Conservation (phyloP, 1,284 basidiomycete genomes). For the Rhodotorula sp. region DNA sequence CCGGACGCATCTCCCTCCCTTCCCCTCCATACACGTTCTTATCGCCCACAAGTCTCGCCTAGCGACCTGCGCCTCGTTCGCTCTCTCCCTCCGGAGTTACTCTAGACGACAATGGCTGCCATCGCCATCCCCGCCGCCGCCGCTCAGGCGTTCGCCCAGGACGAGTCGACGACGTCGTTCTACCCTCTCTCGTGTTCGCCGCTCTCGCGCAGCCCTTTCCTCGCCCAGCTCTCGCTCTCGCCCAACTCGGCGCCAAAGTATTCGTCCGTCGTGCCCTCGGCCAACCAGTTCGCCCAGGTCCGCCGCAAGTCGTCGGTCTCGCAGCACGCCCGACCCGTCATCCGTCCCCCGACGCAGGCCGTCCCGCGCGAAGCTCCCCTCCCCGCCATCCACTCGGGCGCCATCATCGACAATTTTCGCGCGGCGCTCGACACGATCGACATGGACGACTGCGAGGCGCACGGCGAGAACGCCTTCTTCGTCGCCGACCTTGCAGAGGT, state of each 20-base stretch:
- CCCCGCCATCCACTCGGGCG: constrained; percentile 36
- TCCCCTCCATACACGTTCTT: neutral
- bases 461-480: constrained; percentile 93
- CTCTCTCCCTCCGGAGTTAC: neutral
- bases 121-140: constrained; percentile 34
- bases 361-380: constrained; percentile 15
- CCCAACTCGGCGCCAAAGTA: constrained; percentile 23
- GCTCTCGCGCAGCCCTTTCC: constrained; percentile 31
- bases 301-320: constrained; percentile 10
- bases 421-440: constrained; percentile 45
- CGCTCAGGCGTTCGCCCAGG: constrained; percentile 16
- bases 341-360: neutral
- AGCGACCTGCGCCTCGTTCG: neutral
- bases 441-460: constrained; percentile 53
- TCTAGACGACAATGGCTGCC: constrained; percentile 27
- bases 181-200: constrained; percentile 31
- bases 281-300: constrained; percentile 3
- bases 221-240: constrained; percentile 29
- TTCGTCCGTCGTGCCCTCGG: constrained; percentile 8
- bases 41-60: neutral
- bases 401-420: constrained; percentile 39
- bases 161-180: constrained; percentile 14
- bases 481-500: constrained; percentile 90
- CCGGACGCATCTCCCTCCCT: neutral
- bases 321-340: constrained; percentile 10